Base-by-base conservation (phyloP, 2,329 filamentous ascomycete species). In the Fusarium sp. region DNA sequence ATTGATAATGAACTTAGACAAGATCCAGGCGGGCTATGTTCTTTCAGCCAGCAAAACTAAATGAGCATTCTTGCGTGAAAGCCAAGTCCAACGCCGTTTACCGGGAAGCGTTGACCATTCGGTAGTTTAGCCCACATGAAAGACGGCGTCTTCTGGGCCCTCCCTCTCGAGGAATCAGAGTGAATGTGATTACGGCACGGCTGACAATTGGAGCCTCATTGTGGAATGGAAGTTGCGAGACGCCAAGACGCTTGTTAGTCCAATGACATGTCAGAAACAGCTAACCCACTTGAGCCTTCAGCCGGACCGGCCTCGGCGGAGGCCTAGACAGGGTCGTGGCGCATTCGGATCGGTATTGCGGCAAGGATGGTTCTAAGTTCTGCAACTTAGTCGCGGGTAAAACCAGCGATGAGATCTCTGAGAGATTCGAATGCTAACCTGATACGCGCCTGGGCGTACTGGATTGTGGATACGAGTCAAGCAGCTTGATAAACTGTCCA, bases 151-250 rank as follows among this genome's bases (percentile, higher is more conserved):
- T 54, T 57, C 45, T 46, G 42, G 26, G 40, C 22, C 26, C 26
- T 44, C 34, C 24, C 31, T 53, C 54, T 26, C 9, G 55, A 62
- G 50, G 67, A 73, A 73, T 72, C 69, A 74, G 53, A 56, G 59
- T 38, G 34, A 53, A 46, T 36, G 26, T 44, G 38, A 68, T 71
- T 72, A 64, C 59, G 57, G 55, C 44, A 38, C 39, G 38, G 61
- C 68, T 74, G 68, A 73, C 65, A 66, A 73, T 72, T 31, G 40
- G 34, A 43, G 46, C 51, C 57, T 65, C 45, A 40, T 40, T 67
- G 43, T 62, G 68, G 70, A 67, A 73, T 69, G 57, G 45, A 58
- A 54, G 33, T 33, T 36, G 34, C 34, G 50, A 43, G 19, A 39
- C 22, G 52, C 58, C 66, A 57, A 67, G 61, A 52, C 56, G 62